phyloP scores from a whole-genome alignment of 164 flowering plant species.

The Tinospora cordifolia region DNA sequence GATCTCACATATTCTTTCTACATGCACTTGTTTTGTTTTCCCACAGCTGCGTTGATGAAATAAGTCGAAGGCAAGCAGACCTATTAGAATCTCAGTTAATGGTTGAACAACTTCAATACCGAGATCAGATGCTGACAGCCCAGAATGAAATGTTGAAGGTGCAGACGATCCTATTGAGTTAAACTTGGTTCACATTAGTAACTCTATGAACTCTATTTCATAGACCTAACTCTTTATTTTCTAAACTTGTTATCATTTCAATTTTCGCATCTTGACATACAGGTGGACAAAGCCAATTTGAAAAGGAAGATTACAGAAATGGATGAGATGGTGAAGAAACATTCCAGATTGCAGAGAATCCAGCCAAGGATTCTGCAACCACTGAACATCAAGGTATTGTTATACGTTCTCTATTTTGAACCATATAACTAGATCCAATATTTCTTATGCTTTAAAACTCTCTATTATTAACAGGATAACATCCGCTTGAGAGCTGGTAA shows the following conservation, averaged over 20 bases:
- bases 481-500: constrained; percentile 15
- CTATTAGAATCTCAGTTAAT: constrained; percentile 36
- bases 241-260: not conserved
- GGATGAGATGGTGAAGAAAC: constrained; percentile 52
- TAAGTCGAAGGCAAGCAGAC: constrained; percentile 38
- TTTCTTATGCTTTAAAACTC: not conserved
- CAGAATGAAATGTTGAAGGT: constrained; percentile 89
- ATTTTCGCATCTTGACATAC: not conserved
- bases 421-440: not conserved
- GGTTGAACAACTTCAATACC: constrained; percentile 50
- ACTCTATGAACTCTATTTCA: not conserved
- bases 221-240: not conserved
- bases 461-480: constrained; percentile 26
- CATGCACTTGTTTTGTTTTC: not conserved
- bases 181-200: constrained; percentile 5
- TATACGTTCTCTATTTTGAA: not conserved
- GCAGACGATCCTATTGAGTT: not conserved
- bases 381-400: constrained; percentile 30
- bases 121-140: constrained; percentile 58
- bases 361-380: constrained; percentile 28
- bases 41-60: constrained; percentile 44
- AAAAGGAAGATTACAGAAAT: constrained; percentile 47
- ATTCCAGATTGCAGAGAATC: constrained; percentile 25
- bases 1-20: not conserved
- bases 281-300: constrained; percentile 63